Evolutionary conservation across 352 stramenopile genomes (phyloP).

Genomic region (Peronospora belbahrii): DNA sequence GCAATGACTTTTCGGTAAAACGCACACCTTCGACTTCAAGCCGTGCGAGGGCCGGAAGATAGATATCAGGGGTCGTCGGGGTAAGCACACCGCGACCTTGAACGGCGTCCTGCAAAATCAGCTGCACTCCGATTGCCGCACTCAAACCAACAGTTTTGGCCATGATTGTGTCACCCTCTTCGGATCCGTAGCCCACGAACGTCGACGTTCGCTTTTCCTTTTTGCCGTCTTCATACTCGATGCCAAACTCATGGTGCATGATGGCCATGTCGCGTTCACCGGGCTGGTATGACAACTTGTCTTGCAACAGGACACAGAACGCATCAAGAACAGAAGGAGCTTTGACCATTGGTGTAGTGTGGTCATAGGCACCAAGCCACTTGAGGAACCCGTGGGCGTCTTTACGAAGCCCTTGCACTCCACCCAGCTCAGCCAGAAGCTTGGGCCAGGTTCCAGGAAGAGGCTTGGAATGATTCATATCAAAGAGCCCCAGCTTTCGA

Average conservation of each 20-base stretch:
- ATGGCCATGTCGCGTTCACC: slow-evolving; percentile 93
- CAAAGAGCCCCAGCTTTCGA: slow-evolving; percentile 86
- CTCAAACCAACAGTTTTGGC: slow-evolving; percentile 93
- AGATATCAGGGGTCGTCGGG: slow-evolving; percentile 87
- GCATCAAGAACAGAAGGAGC: slow-evolving; percentile 66
- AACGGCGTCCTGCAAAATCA: slow-evolving; percentile 89
- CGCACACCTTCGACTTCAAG: slow-evolving; percentile 83
- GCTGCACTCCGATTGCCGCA: slow-evolving; percentile 88
- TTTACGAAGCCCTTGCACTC: slow-evolving; percentile 15
- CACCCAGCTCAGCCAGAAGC: slow-evolving; percentile 50
- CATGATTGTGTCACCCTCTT: slow-evolving; percentile 91
- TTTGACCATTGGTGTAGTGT: slow-evolving; percentile 42
- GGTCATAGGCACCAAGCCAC: slow-evolving; percentile 68
- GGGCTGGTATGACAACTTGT: slow-evolving; percentile 85
- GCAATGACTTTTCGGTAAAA: slow-evolving; percentile 80
- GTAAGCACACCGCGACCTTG: slow-evolving; percentile 79
- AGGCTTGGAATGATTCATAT: slow-evolving; percentile 43
- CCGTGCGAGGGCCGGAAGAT: slow-evolving; percentile 71
- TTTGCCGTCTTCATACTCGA: slow-evolving; percentile 69
- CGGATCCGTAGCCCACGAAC: slow-evolving; percentile 88
- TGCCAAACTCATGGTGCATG: slow-evolving; percentile 88
- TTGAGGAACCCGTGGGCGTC: slow-evolving; percentile 68
- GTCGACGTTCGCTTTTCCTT: slow-evolving; percentile 86
- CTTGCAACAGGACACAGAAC: slow-evolving; percentile 81
- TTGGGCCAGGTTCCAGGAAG: slow-evolving; percentile 74